Percentiles rank a stretch among this genome's conserved stretches.
These are phyloP conservation scores for Casuarina glauca DNA, from an alignment of 306 rosid species.

Conservation along the genomic window DNA sequence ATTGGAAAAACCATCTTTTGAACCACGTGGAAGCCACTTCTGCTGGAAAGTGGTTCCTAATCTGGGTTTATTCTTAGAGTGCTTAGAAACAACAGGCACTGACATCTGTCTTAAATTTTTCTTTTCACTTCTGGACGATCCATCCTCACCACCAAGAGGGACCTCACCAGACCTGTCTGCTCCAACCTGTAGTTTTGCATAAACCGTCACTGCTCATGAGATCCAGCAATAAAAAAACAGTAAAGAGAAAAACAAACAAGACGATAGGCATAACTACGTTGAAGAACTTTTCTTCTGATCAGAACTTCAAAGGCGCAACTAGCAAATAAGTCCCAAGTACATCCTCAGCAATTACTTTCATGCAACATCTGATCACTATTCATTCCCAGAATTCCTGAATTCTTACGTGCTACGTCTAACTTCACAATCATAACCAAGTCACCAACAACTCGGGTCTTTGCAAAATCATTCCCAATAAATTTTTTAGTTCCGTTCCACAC, in stretches of 20 bases:
- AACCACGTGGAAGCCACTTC: not conserved
- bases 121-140: not conserved
- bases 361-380: not conserved
- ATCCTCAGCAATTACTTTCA: not conserved
- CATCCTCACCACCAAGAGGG: not conserved
- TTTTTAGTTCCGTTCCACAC: not conserved
- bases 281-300: not conserved
- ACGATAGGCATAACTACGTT: not conserved
- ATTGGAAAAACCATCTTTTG: not conserved
- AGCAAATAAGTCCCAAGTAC: not conserved
- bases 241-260: not conserved
- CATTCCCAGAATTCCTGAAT: not conserved
- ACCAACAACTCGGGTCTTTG: not conserved
- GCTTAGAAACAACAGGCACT: not conserved
- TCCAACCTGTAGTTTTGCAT: not conserved
- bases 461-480: not conserved
- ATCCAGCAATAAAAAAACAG: not conserved
- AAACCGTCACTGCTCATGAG: no score
- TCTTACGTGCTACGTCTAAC: not conserved
- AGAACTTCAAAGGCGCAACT: not conserved
- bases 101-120: conserved; percentile 6
- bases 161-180: not conserved
- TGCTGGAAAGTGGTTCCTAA: not conserved
- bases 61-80: not conserved
- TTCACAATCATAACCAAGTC: not conserved